These are phyloP conservation scores for Debaryomycetaceae sp. DNA, from an alignment of 1,139 yeast genomes.

Conservation along the genomic window DNA sequence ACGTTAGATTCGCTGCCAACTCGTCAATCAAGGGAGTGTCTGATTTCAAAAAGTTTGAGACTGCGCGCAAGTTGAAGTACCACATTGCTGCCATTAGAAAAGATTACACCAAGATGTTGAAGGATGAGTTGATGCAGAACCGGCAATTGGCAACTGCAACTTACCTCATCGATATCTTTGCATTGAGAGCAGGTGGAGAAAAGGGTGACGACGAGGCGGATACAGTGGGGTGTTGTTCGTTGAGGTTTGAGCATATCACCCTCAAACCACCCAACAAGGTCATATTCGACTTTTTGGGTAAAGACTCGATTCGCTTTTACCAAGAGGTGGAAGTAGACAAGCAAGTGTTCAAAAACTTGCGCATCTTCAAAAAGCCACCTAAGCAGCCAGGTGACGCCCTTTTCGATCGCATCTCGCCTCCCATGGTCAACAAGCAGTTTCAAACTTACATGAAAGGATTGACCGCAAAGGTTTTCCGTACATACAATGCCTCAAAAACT, in stretches of 20 bases:
- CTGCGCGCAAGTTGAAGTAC: constrained; percentile 76
- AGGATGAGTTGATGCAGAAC: constrained; percentile 74
- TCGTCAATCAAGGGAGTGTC: constrained; percentile 89
- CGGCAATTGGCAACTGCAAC: constrained; percentile 95
- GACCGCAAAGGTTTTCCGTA: constrained; percentile 96
- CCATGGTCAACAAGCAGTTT: constrained; percentile 76
- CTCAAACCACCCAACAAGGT: constrained; percentile 83
- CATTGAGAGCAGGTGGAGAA: constrained; percentile 97
- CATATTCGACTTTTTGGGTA: constrained; percentile 92
- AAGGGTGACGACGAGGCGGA: constrained; percentile 97
- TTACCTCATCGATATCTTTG: constrained; percentile 88
- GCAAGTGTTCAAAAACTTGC: constrained; percentile 84
- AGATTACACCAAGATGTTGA: constrained; percentile 69
- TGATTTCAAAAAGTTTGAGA: constrained; percentile 88
- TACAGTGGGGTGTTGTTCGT: constrained; percentile 96
- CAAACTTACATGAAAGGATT: constrained; percentile 90
- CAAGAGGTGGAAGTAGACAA: constrained; percentile 89
- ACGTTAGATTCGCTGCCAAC: constrained; percentile 87
- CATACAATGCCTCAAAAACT: constrained; percentile 92
- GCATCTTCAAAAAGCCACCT: constrained; percentile 82
- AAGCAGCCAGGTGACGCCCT: constrained; percentile 89
- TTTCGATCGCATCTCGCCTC: constrained; percentile 85
- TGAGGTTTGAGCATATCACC: constrained; percentile 84
- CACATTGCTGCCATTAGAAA: constrained; percentile 70
- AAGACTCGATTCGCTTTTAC: constrained; percentile 87